These are phyloP conservation scores for Neckera pumila DNA, from an alignment of 225 moss, liverwort and hornwort genomes.

Conservation along the genomic window DNA sequence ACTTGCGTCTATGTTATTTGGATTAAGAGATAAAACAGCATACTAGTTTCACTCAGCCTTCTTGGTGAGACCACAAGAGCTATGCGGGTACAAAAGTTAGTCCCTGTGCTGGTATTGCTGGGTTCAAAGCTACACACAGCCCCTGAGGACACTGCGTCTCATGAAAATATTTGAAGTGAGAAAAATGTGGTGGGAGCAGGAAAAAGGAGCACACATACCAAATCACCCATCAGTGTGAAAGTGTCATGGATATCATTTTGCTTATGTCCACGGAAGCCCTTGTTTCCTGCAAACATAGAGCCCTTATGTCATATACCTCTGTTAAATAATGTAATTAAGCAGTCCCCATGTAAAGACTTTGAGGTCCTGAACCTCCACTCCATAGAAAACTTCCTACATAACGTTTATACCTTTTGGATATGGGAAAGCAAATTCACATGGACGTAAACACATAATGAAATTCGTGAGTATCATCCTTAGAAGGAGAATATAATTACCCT, in stretches of 20 bases:
- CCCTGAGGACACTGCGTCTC: not conserved
- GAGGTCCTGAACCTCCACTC: not conserved
- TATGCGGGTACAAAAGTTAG: not conserved
- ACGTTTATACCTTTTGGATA: not conserved
- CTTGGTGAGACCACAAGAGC: not conserved
- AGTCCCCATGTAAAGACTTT: not conserved
- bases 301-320: not conserved
- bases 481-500: conserved; percentile 17
- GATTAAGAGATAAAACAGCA: not conserved
- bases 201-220: conserved; percentile 31
- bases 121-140: not conserved
- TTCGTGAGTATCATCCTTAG: not conserved
- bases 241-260: conserved; percentile 67
- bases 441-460: not conserved
- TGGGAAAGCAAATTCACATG: not conserved
- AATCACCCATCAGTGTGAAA: conserved; percentile 59
- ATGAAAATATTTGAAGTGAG: not conserved
- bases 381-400: not conserved
- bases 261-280: conserved; percentile 66
- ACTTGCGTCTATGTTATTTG: not conserved
- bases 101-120: not conserved
- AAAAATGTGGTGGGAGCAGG: not conserved
- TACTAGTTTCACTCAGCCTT: not conserved
- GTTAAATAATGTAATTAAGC: not conserved
- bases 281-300: conserved; percentile 38